A percentile compares a stretch with the other conserved stretches of the same genome.
These are phyloP conservation scores for Jaminaea rosea DNA, from an alignment of 1,284 basidiomycete species.

Conservation along the genomic window DNA sequence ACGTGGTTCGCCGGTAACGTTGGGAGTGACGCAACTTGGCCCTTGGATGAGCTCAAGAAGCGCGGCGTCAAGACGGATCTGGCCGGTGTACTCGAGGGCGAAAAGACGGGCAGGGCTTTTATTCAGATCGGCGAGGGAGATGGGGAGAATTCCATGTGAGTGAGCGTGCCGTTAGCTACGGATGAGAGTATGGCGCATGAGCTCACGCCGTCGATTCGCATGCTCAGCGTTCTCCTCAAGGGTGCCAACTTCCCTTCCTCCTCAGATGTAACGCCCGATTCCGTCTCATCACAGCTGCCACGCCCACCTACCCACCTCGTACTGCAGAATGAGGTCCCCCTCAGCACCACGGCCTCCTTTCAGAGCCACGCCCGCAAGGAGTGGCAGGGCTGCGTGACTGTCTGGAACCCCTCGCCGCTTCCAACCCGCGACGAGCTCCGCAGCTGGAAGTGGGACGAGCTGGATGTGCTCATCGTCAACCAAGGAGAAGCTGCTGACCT, in stretches of 20 bases:
- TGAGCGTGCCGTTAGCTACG: no score
- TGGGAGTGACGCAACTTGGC: slow-evolving; percentile 41
- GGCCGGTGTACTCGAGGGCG: slow-evolving; percentile 20
- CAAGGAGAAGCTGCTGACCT: slow-evolving; percentile 51
- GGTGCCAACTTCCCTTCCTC: slow-evolving; percentile 34
- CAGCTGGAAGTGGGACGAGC: slow-evolving; percentile 50
- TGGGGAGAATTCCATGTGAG: slow-evolving; percentile 42
- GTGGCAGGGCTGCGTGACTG: slow-evolving; percentile 8
- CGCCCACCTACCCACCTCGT: slow-evolving; percentile 49
- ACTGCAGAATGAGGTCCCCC: slow-evolving; percentile 57
- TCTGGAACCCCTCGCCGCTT: slow-evolving; percentile 58
- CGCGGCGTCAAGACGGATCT: slow-evolving; percentile 20
- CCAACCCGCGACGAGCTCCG: slow-evolving; percentile 47
- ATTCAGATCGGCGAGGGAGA: slow-evolving; percentile 40
- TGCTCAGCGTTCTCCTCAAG: slow-evolving; percentile 26
- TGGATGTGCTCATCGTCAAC: slow-evolving; percentile 55
- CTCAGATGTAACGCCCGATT: slow-evolving; percentile 10
- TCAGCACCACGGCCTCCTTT: slow-evolving; percentile 50
- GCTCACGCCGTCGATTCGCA: background rate
- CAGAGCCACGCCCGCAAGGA: slow-evolving; percentile 36
- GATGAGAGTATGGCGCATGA: no score
- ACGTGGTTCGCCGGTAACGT: slow-evolving; percentile 32
- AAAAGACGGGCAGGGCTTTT: slow-evolving; percentile 40
- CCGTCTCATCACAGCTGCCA: slow-evolving; percentile 11
- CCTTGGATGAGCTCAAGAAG: slow-evolving; percentile 29